Percentiles rank a stretch among this genome's conserved stretches.
Conservation (phyloP, 495 filamentous ascomycete genomes). For the Penicillium riverlandense region DNA sequence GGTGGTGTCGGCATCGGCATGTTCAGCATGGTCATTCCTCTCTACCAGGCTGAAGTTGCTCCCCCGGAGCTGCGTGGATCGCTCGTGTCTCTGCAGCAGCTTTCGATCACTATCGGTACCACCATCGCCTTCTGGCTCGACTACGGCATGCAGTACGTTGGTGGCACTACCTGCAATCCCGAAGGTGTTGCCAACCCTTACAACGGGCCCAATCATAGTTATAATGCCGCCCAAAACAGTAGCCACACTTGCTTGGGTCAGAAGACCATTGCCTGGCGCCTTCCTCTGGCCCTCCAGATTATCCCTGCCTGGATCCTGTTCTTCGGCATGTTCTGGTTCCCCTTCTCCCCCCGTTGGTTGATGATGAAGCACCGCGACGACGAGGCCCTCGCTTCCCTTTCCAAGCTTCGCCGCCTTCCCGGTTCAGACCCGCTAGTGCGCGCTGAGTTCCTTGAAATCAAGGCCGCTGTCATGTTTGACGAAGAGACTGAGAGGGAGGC, state of each 20-base stretch:
- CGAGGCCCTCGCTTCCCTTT: conserved; percentile 56
- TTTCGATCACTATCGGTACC: conserved; percentile 72
- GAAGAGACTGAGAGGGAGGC: conserved; percentile 56
- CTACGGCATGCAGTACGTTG: conserved; percentile 59
- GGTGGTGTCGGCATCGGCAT: conserved; percentile 61
- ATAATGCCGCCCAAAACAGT: conserved; percentile 42
- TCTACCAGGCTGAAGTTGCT: conserved; percentile 71
- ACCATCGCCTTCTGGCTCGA: conserved; percentile 65
- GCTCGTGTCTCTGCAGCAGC: conserved; percentile 67
- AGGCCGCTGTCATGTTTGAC: conserved; percentile 46
- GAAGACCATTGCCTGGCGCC: conserved; percentile 35
- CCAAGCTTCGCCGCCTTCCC: conserved; percentile 56
- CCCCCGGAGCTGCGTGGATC: conserved; percentile 69
- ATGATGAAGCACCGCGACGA: conserved; percentile 74
- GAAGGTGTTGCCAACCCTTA: conserved; percentile 26
- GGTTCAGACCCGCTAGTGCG: conserved; percentile 54
- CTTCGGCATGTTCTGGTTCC: conserved; percentile 66
- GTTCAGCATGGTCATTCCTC: conserved; percentile 45
- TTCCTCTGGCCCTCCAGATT: conserved; percentile 38
- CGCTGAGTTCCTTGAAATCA: conserved; percentile 62
- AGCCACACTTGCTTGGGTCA: conserved; percentile 55
- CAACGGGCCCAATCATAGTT: conserved; percentile 13
- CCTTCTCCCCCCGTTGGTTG: conserved; percentile 70
- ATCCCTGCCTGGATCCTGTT: conserved; percentile 62
- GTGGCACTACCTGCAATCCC: conserved; percentile 51